A percentile compares a stretch with the other conserved stretches of the same genome.
These are phyloP conservation scores for Penstemon davidsonii DNA, from an alignment of 257 asterid genomes.

Conservation along the genomic window DNA sequence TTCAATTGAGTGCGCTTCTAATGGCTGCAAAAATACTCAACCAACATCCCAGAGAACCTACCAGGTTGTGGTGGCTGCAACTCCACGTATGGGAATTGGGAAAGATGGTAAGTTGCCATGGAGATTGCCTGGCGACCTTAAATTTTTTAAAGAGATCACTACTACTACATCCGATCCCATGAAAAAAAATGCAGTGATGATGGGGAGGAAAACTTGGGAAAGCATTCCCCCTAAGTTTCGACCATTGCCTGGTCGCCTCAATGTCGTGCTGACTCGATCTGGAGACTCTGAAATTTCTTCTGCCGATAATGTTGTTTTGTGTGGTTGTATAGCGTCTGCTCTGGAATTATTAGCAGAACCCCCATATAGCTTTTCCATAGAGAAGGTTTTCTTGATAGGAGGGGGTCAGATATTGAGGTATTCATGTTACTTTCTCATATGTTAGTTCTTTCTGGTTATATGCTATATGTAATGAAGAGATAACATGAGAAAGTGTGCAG, in stretches of 20 bases:
- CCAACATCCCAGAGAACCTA: constrained; percentile 51
- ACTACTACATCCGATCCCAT: constrained; percentile 53
- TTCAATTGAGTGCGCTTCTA: constrained; percentile 37
- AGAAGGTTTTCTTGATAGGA: constrained; percentile 85
- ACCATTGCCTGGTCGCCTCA: constrained; percentile 92
- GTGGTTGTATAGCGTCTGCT: constrained; percentile 70
- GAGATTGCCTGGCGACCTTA: constrained; percentile 87
- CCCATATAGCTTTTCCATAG: constrained; percentile 60
- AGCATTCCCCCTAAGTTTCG: constrained; percentile 77
- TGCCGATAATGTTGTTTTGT: constrained; percentile 61
- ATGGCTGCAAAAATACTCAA: constrained; percentile 34
- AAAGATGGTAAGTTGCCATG: constrained; percentile 89
- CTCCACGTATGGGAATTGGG: constrained; percentile 87
- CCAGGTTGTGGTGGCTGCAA: constrained; percentile 96
- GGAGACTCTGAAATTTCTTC: constrained; percentile 52
- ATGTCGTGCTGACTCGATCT: constrained; percentile 81
- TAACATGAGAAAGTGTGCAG: constrained; percentile 44
- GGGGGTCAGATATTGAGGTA: constrained; percentile 94
- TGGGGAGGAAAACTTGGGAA: constrained; percentile 99
- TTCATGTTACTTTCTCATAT: constrained; percentile 7
- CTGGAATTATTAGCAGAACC: constrained; percentile 67
- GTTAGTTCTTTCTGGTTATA: background rate
- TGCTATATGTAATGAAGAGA: background rate
- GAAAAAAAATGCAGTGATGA: constrained; percentile 84
- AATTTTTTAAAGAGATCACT: constrained; percentile 82